Evolutionary conservation across 2,329 filamentous ascomycete genomes (phyloP).

Genomic region (Calonectria henricotiae): DNA sequence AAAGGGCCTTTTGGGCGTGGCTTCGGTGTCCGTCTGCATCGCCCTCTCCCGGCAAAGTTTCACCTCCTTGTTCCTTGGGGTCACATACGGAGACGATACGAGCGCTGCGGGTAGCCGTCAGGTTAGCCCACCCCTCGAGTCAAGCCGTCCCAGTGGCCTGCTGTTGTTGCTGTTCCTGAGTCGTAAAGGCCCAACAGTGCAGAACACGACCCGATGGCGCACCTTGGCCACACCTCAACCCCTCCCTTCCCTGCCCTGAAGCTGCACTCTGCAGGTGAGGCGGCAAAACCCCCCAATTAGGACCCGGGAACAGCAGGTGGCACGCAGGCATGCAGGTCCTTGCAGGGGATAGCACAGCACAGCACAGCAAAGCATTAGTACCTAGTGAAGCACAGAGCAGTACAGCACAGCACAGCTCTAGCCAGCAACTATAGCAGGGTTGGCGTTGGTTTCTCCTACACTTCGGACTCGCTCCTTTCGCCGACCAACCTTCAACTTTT

Average conservation of each 20-base stretch:
- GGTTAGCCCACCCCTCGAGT: neutral
- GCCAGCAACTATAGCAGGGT: constrained; percentile 4
- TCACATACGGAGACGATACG: constrained; percentile 17
- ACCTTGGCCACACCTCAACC: constrained; percentile 16
- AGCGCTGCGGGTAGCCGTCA: constrained; percentile 5
- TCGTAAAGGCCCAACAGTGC: constrained; percentile 16
- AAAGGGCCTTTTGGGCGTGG: constrained; percentile 11
- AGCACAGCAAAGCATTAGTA: neutral
- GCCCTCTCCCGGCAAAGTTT: constrained; percentile 6
- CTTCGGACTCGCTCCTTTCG: constrained; percentile 14
- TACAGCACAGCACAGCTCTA: constrained; percentile 20
- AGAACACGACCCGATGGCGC: constrained; percentile 3
- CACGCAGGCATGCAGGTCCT: neutral
- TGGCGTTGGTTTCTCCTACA: neutral
- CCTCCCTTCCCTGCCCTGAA: constrained; percentile 16
- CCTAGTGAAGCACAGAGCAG: constrained; percentile 12
- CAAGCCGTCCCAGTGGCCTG: constrained; percentile 13
- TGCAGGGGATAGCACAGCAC: constrained; percentile 14
- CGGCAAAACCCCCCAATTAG: constrained; percentile 20
- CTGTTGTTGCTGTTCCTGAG: neutral
- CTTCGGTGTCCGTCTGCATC: constrained; percentile 6
- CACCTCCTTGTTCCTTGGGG: too few species aligned
- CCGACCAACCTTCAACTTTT: constrained; percentile 10
- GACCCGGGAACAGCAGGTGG: constrained; percentile 3
- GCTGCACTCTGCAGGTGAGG: constrained; percentile 25